These are phyloP conservation scores for Arthrobotrys musiformis DNA, from an alignment of 2,329 filamentous ascomycete genomes.

Conservation along the genomic window DNA sequence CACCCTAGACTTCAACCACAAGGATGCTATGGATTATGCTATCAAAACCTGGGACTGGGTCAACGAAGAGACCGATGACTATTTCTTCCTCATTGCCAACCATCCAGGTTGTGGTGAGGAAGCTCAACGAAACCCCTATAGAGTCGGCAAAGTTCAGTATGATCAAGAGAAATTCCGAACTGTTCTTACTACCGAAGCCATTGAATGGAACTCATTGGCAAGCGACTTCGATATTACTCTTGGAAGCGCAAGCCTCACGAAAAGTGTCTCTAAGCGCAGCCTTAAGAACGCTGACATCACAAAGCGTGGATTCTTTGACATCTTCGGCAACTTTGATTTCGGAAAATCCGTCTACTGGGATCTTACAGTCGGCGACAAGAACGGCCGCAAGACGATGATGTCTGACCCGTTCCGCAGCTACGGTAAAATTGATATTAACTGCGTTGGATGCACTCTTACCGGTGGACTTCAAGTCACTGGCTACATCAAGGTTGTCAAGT, in stretches of 20 bases:
- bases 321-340: constrained; percentile 36
- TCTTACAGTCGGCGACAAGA: constrained; percentile 29
- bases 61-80: constrained; percentile 59
- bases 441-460: constrained; percentile 54
- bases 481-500: constrained; percentile 55
- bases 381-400: constrained; percentile 1
- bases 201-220: constrained; percentile 42
- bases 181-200: constrained; percentile 22
- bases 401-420: constrained; percentile 32
- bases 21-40: constrained; percentile 60
- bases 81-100: constrained; percentile 61
- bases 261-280: constrained; percentile 4
- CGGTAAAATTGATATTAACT: constrained; percentile 43
- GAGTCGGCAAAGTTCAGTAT: constrained; percentile 37
- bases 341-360: constrained; percentile 51
- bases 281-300: constrained; percentile 24
- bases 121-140: constrained; percentile 60
- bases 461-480: constrained; percentile 55
- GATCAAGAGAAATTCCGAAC: constrained; percentile 31
- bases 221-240: constrained; percentile 48
- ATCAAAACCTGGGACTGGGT: constrained; percentile 60
- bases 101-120: constrained; percentile 60
- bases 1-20: constrained; percentile 60
- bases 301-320: constrained; percentile 47
- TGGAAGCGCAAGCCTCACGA: constrained; percentile 33